Evolutionary conservation across 2,329 filamentous ascomycete genomes (phyloP), one percentile per base, ranked within the genome.

Genomic region (Cytospora paraplurivora): DNA sequence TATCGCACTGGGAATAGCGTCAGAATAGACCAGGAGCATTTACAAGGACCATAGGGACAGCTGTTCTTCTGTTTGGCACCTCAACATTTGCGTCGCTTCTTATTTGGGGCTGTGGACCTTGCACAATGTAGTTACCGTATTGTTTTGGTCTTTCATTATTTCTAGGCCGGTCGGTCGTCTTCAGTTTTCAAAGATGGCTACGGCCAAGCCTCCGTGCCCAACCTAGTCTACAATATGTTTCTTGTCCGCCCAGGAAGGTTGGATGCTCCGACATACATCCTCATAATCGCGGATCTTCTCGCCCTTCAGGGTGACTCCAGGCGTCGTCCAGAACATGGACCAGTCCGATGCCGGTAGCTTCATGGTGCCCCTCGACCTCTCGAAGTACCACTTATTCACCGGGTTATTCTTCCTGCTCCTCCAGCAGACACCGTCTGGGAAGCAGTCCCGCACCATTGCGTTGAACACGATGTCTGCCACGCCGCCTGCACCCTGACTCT

Each of bases 311-410:
- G 86, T 78, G 62, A 88, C 80, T 54, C 86, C 85, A 0, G 85
- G 82, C 1, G 90, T 95, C 1, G 95, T 99, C 93, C 95, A 99
- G 72, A 99, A 99, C 93, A 98, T 97, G 4, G 93, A 92, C 95
- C 95, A 99, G 69, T 93, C 89, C 53, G 85, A 91, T n/a, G 85
- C 87, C 0, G 84, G 82, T 44, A 99, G 78, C 77, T 96, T 95
- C 83, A 88, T 90, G 2, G 88, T 93, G 0, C 95, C 95, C 55
- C 85, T 80, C 2, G 91, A 92, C 55, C 95, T 84, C 77, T 99
- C 95, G 77, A 98, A 97, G 75, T 99, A 99, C 95, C 95, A 99
- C 74, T 97, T 97, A 73, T 99, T 99, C 5, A 99, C 95, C 0
- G 93, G 94, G 72, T 99, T 98, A 73, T 93, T 87, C 72, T 89